These are phyloP conservation scores for Antrodiella citrinella DNA, from an alignment of 768 basidiomycete genomes.

Conservation along the genomic window DNA sequence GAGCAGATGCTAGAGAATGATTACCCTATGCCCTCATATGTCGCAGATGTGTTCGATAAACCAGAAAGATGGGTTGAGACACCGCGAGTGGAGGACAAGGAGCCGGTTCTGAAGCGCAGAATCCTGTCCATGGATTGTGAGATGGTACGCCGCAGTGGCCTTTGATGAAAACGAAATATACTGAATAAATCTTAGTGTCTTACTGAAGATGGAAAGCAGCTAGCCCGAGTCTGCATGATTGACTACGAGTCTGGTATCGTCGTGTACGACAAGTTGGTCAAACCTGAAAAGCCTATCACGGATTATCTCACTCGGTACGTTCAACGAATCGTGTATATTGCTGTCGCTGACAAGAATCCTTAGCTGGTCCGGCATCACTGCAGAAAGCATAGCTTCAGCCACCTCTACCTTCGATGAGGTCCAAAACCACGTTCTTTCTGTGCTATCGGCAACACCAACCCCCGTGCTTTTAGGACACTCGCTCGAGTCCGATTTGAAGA, in stretches of 20 bases:
- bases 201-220: slow-evolving; percentile 84
- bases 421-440: slow-evolving; percentile 57
- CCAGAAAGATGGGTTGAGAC: slow-evolving; percentile 78
- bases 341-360: background rate
- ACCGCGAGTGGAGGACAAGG: slow-evolving; percentile 35
- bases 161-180: background rate
- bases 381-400: slow-evolving; percentile 53
- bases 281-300: slow-evolving; percentile 71
- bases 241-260: slow-evolving; percentile 66
- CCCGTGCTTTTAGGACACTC: slow-evolving; percentile 92
- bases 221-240: slow-evolving; percentile 79
- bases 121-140: slow-evolving; percentile 93
- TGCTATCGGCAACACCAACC: slow-evolving; percentile 50
- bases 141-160: slow-evolving; percentile 56
- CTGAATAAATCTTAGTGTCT: slow-evolving; percentile 49
- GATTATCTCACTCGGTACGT: slow-evolving; percentile 87
- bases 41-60: slow-evolving; percentile 62
- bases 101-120: slow-evolving; percentile 27
- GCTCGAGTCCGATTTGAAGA: slow-evolving; percentile 87
- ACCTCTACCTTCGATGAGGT: slow-evolving; percentile 77
- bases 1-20: slow-evolving; percentile 94
- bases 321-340: background rate
- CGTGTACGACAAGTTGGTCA: slow-evolving; percentile 85
- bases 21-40: slow-evolving; percentile 82
- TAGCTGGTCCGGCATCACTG: slow-evolving; percentile 93